These are phyloP conservation scores for Mortierella hygrophila DNA, from an alignment of 192 early-diverging fungal genomes.

Conservation along the genomic window DNA sequence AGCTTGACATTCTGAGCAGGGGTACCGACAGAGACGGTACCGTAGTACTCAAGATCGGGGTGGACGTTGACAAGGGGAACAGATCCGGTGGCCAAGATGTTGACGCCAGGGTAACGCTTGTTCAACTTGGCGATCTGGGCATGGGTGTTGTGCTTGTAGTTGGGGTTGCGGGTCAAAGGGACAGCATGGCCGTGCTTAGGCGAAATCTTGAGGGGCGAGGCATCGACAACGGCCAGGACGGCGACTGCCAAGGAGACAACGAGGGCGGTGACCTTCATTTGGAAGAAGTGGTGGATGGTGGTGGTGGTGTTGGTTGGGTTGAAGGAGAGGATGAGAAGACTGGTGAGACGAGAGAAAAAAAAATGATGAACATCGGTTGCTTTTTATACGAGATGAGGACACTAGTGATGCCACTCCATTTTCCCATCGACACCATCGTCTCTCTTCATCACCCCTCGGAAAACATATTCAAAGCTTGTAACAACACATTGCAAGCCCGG, in stretches of 20 bases:
- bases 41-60: conserved; percentile 57
- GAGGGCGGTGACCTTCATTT: conserved; percentile 20
- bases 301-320: background rate
- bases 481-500: too few relatives aligned
- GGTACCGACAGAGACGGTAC: conserved; percentile 46
- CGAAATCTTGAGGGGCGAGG: conserved; percentile 14
- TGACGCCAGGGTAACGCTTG: conserved; percentile 12
- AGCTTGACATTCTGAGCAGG: conserved; percentile 41
- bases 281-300: background rate
- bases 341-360: background rate
- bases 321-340: background rate
- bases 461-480: background rate
- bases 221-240: conserved; percentile 21
- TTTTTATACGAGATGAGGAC: background rate
- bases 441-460: background rate
- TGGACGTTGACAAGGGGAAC: conserved; percentile 46
- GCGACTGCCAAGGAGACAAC: conserved; percentile 22
- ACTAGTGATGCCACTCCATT: background rate
- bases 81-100: conserved; percentile 12
- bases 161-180: conserved; percentile 16
- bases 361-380: background rate
- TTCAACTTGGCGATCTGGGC: conserved; percentile 25
- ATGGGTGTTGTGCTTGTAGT: conserved; percentile 18
- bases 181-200: conserved; percentile 11
- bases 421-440: background rate